Percentiles rank a stretch among this genome's conserved stretches.
Evolutionary conservation across 2,329 filamentous ascomycete species (phyloP).

Genomic region (Stachybotrys chlorohalonatus): DNA sequence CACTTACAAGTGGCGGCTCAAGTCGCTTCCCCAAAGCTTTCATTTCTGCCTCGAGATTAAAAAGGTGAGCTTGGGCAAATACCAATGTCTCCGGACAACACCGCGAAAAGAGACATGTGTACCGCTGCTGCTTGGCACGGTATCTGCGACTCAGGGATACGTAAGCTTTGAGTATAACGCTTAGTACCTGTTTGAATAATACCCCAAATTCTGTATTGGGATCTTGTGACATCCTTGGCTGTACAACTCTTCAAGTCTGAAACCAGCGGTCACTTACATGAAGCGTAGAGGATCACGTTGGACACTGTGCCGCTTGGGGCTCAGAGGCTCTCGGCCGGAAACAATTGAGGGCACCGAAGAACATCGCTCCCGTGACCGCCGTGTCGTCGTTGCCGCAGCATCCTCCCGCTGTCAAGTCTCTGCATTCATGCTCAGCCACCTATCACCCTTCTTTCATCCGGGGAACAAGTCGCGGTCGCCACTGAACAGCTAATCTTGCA

Average conservation of each 20-base stretch:
- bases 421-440: background rate
- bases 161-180: background rate
- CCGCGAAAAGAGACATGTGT: no score
- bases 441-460: background rate
- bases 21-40: background rate
- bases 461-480: background rate
- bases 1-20: background rate
- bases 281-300: background rate
- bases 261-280: background rate
- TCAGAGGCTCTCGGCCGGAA: background rate
- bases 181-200: background rate
- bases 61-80: background rate
- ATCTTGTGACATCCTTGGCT: background rate
- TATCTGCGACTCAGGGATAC: no score
- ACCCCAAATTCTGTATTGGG: background rate
- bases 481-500: background rate
- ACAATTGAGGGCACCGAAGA: no score
- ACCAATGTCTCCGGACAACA: background rate
- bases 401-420: background rate
- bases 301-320: background rate
- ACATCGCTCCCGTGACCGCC: background rate
- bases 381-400: background rate
- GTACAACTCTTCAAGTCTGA: background rate
- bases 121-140: no score
- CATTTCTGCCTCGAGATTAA: background rate